Percentiles rank a stretch among this genome's conserved stretches.
Conservation (phyloP, 345 rosid genomes). For the Gossypium ekmanianum region DNA sequence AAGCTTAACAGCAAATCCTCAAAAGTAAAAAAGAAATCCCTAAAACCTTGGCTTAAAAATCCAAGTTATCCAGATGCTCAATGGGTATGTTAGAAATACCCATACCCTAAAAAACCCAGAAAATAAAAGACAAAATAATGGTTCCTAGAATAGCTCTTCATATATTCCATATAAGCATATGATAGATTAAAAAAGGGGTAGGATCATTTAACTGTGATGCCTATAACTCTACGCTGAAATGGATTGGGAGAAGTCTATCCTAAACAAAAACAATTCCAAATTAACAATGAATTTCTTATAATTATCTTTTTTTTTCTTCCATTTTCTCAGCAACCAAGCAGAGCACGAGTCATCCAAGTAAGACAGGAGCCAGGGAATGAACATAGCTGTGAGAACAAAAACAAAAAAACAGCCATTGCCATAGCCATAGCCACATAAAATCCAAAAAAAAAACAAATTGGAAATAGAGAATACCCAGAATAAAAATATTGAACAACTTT, state of each 20-base stretch:
- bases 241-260: background rate
- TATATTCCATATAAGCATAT: background rate
- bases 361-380: background rate
- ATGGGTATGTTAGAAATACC: background rate
- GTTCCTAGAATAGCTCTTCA: background rate
- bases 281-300: background rate
- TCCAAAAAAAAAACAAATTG: background rate
- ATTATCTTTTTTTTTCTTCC: background rate
- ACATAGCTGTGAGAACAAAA: background rate
- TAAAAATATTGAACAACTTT: background rate
- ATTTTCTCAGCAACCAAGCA: conserved; percentile 1
- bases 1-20: conserved; percentile 1
- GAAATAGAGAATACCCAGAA: conserved; percentile 13
- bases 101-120: background rate
- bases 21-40: background rate
- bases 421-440: background rate
- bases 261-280: background rate
- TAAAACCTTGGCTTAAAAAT: background rate
- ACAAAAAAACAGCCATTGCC: no score
- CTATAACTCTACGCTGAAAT: background rate
- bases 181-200: background rate
- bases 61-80: background rate
- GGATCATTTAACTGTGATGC: background rate
- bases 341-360: background rate
- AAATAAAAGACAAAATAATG: background rate